Base-by-base conservation (phyloP, 208 protist species). In the Leishmania martiniquensis region DNA sequence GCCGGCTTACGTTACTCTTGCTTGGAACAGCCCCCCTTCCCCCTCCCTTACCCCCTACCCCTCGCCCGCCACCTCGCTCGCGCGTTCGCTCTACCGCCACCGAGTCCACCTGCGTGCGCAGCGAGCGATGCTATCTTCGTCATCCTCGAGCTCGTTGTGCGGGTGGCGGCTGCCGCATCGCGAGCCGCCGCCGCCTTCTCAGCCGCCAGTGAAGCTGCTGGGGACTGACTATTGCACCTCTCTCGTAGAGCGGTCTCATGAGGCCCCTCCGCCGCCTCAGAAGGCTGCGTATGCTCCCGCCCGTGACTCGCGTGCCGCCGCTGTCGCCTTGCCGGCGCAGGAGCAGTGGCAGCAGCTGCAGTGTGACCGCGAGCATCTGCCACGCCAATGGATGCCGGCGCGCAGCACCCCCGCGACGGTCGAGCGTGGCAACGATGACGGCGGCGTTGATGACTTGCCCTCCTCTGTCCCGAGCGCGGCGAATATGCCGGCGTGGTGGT, bases 51-150 rank as follows among this genome's bases (percentile, higher is more conserved):
- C 37, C 45, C 68, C n/a, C 15, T 42, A 17, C 66, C 72, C 47
- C 44, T 77, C 32, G 63, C n/a, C 65, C 12, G 29, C n/a, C 32
- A 37, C 70, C 39, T 51, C 51, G 25, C 72, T 4, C 60, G 77
- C n/a, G 44, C 73, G 42, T 75, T 66, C 68, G 80, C 44, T 77
- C 77, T 77, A 51, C 78, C 42, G 45, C 76, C 66, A 72, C 79
- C 65, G 71, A 74, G 32, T 70, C 63, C n/a, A 60, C 20, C 55
- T 17, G 75, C 37, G 47, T 32, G 54, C 37, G 68, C 32, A 55
- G 49, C 47, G 51, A 42, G n/a, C 45, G 57, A n/a, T 72, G 70
- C 47, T 37, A 42, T 75, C 72, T 20, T 74, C 59, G 42, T 81
- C 51, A 29, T 76, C 60, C 17, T 81, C 70, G 25, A 63, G 52